phyloP scores from a whole-genome alignment of 2,329 filamentous ascomycete species.

The Aspergillus jensenii region DNA sequence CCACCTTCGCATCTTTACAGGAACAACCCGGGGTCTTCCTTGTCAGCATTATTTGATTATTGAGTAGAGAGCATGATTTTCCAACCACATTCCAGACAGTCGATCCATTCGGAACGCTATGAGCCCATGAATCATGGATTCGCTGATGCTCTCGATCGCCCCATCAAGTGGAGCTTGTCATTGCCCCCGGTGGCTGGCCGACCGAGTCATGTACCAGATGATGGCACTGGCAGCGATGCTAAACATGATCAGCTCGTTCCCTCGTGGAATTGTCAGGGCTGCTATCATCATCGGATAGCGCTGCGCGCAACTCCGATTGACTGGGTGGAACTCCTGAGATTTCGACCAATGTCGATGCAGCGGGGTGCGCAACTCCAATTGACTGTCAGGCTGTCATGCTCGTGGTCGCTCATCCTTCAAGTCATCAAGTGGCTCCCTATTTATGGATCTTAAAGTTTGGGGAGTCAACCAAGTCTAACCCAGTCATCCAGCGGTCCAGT shows the following conservation, averaged over 20 bases:
- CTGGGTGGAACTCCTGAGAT: neutral
- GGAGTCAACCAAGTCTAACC: neutral
- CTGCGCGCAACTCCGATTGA: neutral
- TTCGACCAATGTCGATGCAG: neutral
- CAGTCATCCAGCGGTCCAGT: neutral
- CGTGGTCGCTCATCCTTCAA: constrained; percentile 2
- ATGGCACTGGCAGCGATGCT: neutral
- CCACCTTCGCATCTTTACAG: too few relatives aligned
- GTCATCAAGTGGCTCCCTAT: neutral
- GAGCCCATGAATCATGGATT: constrained; percentile 1
- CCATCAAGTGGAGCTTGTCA: constrained; percentile 12
- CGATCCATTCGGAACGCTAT: constrained; percentile 7
- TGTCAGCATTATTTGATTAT: too few relatives aligned
- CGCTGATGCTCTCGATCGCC: constrained; percentile 19
- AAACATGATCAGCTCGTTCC: neutral
- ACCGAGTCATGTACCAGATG: constrained; percentile 12
- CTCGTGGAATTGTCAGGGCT: neutral
- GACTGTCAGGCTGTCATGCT: constrained; percentile 2
- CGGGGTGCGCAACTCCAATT: neutral
- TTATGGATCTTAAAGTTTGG: constrained; percentile 6
- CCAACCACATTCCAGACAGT: neutral
- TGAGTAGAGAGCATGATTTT: too few relatives aligned
- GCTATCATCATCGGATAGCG: neutral
- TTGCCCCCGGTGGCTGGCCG: neutral
- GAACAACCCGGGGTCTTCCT: too few relatives aligned